phyloP scores from a whole-genome alignment of 2,329 filamentous ascomycete species.

The Fonsecaea erecta region DNA sequence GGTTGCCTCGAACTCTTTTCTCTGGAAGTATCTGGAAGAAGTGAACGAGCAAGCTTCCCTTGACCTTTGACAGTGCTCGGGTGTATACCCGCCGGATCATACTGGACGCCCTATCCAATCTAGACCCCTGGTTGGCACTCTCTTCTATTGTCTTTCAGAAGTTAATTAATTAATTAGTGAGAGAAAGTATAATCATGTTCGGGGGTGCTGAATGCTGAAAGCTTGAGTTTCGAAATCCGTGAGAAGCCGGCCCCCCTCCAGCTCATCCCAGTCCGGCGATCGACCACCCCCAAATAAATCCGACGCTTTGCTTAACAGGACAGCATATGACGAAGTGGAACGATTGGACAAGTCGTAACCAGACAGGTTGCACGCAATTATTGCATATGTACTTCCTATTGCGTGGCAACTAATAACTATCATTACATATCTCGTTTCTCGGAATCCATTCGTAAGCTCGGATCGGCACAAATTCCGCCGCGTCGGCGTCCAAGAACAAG shows the following conservation, averaged over 20 bases:
- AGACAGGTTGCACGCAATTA: background rate
- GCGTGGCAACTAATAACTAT: background rate
- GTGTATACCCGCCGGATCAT: too few relatives aligned
- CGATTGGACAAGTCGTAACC: background rate
- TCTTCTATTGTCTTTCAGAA: too few relatives aligned
- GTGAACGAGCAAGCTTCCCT: too few relatives aligned
- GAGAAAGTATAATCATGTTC: background rate
- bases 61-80: too few relatives aligned
- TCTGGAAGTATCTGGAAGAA: too few relatives aligned
- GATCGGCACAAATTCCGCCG: background rate
- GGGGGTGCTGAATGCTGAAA: background rate
- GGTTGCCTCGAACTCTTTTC: too few relatives aligned
- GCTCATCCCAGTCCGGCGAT: background rate
- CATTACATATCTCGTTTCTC: conserved; percentile 1
- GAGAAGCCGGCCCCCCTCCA: background rate
- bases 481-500: background rate
- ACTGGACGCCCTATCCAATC: too few relatives aligned
- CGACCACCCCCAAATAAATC: background rate
- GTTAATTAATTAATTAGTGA: too few relatives aligned
- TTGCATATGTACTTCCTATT: background rate
- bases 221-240: background rate
- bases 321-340: background rate
- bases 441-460: background rate
- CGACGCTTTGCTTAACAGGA: background rate
- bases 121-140: too few relatives aligned